These are phyloP conservation scores for Sclerotinia glacialis DNA, from an alignment of 2,329 filamentous ascomycete genomes.

Conservation along the genomic window DNA sequence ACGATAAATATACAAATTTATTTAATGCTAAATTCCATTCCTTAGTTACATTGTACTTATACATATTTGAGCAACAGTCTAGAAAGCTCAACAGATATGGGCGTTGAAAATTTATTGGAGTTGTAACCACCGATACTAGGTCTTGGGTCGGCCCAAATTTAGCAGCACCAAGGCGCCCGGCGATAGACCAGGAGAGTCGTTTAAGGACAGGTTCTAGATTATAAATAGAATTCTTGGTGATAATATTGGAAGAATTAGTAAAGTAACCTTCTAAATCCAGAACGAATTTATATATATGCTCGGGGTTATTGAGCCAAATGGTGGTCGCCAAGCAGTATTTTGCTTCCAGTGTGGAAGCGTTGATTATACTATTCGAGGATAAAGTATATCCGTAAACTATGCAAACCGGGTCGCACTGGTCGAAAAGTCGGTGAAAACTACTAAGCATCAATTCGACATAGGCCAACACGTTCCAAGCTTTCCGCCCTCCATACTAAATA, in stretches of 20 bases:
- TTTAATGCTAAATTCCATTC: not conserved
- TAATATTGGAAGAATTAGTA: not conserved
- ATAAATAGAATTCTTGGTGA: not conserved
- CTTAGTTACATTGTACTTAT: not conserved
- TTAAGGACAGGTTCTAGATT: not conserved
- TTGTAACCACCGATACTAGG: not conserved
- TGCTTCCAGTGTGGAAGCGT: not conserved
- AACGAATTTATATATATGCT: constrained; percentile 42
- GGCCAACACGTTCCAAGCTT: constrained; percentile 42
- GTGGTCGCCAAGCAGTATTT: not conserved
- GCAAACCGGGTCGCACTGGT: not conserved
- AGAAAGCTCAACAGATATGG: not conserved
- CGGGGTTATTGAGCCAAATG: not conserved
- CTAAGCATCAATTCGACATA: constrained; percentile 25
- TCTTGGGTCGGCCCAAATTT: not conserved
- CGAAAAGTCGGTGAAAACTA: not conserved
- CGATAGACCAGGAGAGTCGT: not conserved
- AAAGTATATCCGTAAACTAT: not conserved
- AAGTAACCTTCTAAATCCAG: not conserved
- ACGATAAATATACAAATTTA: not conserved
- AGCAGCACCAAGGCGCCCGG: not conserved
- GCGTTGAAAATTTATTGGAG: not conserved
- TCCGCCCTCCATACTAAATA: constrained; percentile 39
- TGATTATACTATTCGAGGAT: not conserved
- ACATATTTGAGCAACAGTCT: not conserved